These are phyloP conservation scores for Ganoderma resinaceum DNA, from an alignment of 1,284 basidiomycete species.

Conservation along the genomic window DNA sequence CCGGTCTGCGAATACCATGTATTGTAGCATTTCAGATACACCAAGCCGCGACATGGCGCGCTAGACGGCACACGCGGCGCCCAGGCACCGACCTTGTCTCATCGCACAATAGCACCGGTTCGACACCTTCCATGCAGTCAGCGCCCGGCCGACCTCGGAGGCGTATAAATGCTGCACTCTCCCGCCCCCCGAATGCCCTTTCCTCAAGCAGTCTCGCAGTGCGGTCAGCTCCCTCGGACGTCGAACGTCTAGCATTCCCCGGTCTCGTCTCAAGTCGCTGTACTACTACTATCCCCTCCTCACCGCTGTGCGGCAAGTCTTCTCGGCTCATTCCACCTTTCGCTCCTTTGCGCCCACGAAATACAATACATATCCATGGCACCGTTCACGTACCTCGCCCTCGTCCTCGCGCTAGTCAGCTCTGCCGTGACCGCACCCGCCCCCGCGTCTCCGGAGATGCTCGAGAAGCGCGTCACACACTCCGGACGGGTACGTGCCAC, in stretches of 20 bases:
- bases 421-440: slow-evolving; percentile 49
- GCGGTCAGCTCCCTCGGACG: slow-evolving; percentile 28
- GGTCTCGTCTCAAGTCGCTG: slow-evolving; percentile 7
- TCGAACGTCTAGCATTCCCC: slow-evolving; percentile 28
- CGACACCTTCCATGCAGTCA: background rate
- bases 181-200: background rate
- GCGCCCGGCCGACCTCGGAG: background rate
- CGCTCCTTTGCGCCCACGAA: background rate
- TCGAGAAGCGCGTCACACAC: slow-evolving; percentile 55
- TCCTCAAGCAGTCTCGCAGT: slow-evolving; percentile 28
- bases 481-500: slow-evolving; percentile 47
- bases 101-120: slow-evolving; percentile 1
- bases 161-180: slow-evolving; percentile 9
- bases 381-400: slow-evolving; percentile 22
- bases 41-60: background rate
- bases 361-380: slow-evolving; percentile 16
- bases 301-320: slow-evolving; percentile 27
- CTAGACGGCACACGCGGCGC: background rate
- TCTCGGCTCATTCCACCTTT: background rate
- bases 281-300: slow-evolving; percentile 10
- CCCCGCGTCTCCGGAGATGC: slow-evolving; percentile 47
- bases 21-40: background rate
- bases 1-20: background rate
- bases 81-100: background rate
- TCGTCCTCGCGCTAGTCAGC: slow-evolving; percentile 46